Conservation (phyloP, 176 grass and related monocot species). For the Pontederia paniculata region DNA sequence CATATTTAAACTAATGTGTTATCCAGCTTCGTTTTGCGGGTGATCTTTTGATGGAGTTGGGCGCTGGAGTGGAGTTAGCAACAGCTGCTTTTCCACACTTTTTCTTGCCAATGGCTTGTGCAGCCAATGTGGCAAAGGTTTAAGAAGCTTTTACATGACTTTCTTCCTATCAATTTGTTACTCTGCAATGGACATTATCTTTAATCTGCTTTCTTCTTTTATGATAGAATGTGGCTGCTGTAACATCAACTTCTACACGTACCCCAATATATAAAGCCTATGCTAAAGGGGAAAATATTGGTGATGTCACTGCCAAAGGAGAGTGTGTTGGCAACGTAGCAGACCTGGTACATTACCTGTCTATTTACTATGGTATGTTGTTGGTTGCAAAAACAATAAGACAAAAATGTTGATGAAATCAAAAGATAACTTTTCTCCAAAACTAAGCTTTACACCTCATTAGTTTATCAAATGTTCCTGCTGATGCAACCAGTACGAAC, state of each 20-base stretch:
- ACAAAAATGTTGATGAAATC: no score
- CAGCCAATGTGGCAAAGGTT: constrained; percentile 96
- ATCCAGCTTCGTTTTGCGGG: constrained; percentile 74
- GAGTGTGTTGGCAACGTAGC: constrained; percentile 97
- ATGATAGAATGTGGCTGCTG: constrained; percentile 70
- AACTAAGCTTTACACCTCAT: no score
- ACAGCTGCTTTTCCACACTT: constrained; percentile 83
- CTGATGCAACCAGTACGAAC: no score
- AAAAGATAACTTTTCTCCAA: no score
- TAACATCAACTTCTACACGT: constrained; percentile 93
- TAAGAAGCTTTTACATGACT: neutral
- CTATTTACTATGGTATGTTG: no score
- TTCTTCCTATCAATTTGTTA: no score
- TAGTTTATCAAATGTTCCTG: no score
- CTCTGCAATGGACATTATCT: neutral
- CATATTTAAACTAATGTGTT: constrained; percentile 21
- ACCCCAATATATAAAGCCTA: constrained; percentile 98
- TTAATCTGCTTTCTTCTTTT: neutral
- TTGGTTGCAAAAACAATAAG: no score
- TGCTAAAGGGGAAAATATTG: constrained; percentile 97
- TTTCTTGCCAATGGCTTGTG: constrained; percentile 95
- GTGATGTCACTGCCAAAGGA: constrained; percentile 98
- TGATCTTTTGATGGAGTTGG: constrained; percentile 93
- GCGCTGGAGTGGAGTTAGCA: constrained; percentile 90
- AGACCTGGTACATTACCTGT: constrained; percentile 60